phyloP scores from a whole-genome alignment of 2,329 filamentous ascomycete species.

The Acarospora socialis region DNA sequence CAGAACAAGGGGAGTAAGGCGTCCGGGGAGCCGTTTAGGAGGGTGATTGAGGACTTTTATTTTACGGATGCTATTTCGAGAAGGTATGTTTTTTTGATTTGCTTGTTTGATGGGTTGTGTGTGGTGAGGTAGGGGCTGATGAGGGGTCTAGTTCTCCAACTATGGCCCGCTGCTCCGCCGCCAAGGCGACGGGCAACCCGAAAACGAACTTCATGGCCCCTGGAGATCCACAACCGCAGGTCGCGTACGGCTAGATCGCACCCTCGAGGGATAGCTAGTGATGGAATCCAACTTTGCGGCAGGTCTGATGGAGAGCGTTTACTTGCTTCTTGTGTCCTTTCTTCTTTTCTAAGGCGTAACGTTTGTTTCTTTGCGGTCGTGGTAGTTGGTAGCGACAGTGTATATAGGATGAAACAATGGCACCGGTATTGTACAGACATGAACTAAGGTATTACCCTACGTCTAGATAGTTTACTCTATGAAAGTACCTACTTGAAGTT shows the following conservation, averaged over 20 bases:
- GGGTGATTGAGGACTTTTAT: slow-evolving; percentile 90
- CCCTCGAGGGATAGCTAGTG: background rate
- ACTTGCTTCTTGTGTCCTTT: too few species aligned
- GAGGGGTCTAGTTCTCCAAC: slow-evolving; percentile 63
- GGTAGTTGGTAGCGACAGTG: too few species aligned
- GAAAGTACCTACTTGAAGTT: too few species aligned
- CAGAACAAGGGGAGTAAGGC: slow-evolving; percentile 79
- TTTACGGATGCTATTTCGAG: slow-evolving; percentile 95
- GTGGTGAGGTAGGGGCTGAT: background rate
- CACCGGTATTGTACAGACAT: too few species aligned
- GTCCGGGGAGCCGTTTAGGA: slow-evolving; percentile 62
- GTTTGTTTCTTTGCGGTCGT: too few species aligned
- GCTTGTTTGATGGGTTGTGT: background rate
- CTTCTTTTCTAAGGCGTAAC: too few species aligned
- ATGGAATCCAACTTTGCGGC: too few species aligned
- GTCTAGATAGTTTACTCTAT: too few species aligned
- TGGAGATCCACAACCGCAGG: slow-evolving; percentile 21
- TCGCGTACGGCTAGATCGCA: slow-evolving; percentile 12
- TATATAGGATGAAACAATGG: too few species aligned
- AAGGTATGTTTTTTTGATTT: slow-evolving; percentile 47
- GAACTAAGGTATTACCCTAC: too few species aligned
- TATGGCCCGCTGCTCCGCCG: slow-evolving; percentile 92
- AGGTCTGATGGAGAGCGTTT: too few species aligned
- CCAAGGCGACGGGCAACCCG: slow-evolving; percentile 69
- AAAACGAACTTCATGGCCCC: slow-evolving; percentile 68